These are phyloP conservation scores for Phytophthora litchii DNA, from an alignment of 352 stramenopile genomes.

Conservation along the genomic window DNA sequence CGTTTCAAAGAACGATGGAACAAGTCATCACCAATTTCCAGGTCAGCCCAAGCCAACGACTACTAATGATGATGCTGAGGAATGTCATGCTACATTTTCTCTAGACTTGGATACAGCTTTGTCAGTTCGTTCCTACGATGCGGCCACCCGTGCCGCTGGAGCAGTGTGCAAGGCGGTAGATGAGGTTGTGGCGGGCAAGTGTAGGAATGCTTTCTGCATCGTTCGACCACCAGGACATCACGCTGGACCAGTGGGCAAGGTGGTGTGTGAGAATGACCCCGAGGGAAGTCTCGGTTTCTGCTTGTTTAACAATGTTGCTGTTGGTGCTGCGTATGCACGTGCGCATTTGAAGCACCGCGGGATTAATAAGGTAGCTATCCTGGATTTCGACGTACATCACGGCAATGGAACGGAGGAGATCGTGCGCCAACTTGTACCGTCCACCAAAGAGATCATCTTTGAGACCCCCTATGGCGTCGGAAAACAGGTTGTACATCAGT, in stretches of 20 bases:
- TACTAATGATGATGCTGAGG: slow-evolving; percentile 36
- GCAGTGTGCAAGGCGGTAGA: slow-evolving; percentile 88
- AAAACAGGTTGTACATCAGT: slow-evolving; percentile 83
- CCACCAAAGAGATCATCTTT: slow-evolving; percentile 75
- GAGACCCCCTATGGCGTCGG: slow-evolving; percentile 92
- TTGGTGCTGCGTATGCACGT: slow-evolving; percentile 96
- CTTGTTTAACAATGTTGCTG: slow-evolving; percentile 98
- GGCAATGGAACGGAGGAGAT: slow-evolving; percentile 98
- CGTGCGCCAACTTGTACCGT: slow-evolving; percentile 92
- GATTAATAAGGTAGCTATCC: slow-evolving; percentile 94
- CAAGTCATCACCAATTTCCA: slow-evolving; percentile 12
- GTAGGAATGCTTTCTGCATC: slow-evolving; percentile 96
- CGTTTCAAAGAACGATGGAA: slow-evolving; percentile 17
- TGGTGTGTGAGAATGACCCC: slow-evolving; percentile 93
- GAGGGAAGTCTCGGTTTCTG: slow-evolving; percentile 94
- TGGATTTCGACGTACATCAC: slow-evolving; percentile 99
- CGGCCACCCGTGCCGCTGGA: slow-evolving; percentile 79
- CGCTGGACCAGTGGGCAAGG: slow-evolving; percentile 94
- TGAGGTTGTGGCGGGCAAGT: slow-evolving; percentile 84
- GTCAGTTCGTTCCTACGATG: slow-evolving; percentile 77
- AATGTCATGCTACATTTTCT: slow-evolving; percentile 44
- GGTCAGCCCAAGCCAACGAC: slow-evolving; percentile 3
- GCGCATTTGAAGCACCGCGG: slow-evolving; percentile 91
- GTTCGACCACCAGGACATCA: slow-evolving; percentile 97
- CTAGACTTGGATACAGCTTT: slow-evolving; percentile 86